phyloP scores from a whole-genome alignment of 495 filamentous ascomycete species.

The Cercophora samala region DNA sequence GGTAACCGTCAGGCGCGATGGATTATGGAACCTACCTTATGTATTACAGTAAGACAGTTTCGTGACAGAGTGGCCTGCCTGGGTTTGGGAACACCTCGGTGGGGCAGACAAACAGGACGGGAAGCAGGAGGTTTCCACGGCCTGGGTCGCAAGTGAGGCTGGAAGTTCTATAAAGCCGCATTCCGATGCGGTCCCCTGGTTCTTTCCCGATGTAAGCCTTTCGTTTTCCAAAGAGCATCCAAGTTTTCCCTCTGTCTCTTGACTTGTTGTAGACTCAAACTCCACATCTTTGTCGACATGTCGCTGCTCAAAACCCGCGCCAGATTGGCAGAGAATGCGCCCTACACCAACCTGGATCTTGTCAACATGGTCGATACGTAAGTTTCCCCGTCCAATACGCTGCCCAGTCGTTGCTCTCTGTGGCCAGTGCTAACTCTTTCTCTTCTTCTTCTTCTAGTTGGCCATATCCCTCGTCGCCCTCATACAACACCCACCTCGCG shows the following conservation, averaged over 20 bases:
- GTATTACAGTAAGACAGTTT: background rate
- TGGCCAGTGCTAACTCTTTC: background rate
- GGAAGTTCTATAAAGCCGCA: background rate
- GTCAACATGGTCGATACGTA: slow-evolving; percentile 1
- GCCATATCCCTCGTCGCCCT: background rate
- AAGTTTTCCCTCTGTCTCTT: background rate
- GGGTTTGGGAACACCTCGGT: background rate
- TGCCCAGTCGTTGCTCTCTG: background rate
- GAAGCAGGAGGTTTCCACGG: background rate
- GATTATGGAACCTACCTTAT: background rate
- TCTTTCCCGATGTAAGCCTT: background rate
- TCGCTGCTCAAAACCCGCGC: background rate
- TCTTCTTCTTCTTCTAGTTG: background rate
- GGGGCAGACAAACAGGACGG: background rate
- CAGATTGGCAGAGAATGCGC: background rate
- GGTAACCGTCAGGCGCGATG: background rate
- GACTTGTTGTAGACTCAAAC: background rate
- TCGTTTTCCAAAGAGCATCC: background rate
- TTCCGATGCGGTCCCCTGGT: background rate
- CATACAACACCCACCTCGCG: background rate
- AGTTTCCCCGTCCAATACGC: background rate
- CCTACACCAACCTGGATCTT: background rate
- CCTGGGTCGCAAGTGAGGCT: background rate
- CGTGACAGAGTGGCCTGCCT: background rate
- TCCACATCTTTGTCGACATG: background rate